These are phyloP conservation scores for Fusarium sp. DNA, from an alignment of 2,329 filamentous ascomycete genomes.

Conservation along the genomic window DNA sequence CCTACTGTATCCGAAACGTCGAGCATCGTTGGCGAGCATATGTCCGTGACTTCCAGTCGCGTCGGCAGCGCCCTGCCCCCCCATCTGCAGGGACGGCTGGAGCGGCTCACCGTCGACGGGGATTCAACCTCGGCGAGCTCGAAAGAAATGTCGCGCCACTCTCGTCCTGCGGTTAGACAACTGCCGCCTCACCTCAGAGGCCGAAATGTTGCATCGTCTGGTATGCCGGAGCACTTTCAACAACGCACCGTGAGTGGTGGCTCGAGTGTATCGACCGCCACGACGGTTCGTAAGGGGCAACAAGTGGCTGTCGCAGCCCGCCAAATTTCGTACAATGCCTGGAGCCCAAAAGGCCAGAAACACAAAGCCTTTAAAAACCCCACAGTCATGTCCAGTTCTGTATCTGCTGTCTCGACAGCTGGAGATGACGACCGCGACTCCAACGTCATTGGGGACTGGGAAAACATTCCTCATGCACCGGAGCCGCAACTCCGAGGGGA, in stretches of 20 bases:
- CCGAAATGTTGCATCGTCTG: neutral
- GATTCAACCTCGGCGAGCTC: neutral
- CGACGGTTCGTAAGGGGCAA: conserved; percentile 45
- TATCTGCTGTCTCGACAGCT: conserved; percentile 23
- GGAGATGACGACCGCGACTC: conserved; percentile 16
- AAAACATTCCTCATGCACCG: neutral
- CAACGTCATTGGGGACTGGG: conserved; percentile 36
- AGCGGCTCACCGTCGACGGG: neutral
- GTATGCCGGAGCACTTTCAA: neutral
- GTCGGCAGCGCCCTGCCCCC: conserved; percentile 12
- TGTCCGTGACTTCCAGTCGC: conserved; percentile 22
- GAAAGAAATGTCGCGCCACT: neutral
- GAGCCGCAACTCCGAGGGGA: conserved; percentile 6
- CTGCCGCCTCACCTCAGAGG: conserved; percentile 28
- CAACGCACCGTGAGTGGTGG: conserved; percentile 1
- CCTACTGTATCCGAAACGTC: conserved; percentile 15
- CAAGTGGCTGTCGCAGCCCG: conserved; percentile 10
- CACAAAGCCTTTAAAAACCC: conserved; percentile 44
- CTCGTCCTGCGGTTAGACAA: neutral
- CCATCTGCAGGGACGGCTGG: conserved; percentile 3
- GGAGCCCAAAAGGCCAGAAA: conserved; percentile 49
- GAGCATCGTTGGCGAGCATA: conserved; percentile 25
- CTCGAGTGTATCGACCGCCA: conserved; percentile 52
- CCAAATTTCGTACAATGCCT: conserved; percentile 51
- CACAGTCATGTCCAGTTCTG: conserved; percentile 42